phyloP scores from a whole-genome alignment of 2,329 filamentous ascomycete species.

The Penicillium sp. region DNA sequence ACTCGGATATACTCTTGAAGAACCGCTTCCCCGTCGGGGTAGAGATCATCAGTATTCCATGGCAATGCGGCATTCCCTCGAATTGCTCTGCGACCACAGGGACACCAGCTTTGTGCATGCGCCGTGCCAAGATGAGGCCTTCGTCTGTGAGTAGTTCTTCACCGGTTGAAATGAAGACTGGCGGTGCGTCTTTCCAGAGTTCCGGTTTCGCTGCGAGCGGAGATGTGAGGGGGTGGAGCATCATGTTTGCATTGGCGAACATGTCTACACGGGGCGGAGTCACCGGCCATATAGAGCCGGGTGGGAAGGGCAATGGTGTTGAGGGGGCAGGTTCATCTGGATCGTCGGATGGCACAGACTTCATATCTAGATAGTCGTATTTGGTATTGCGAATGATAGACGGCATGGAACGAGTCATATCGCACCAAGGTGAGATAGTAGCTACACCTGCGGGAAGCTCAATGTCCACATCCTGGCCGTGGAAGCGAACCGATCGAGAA shows the following conservation, averaged over 20 bases:
- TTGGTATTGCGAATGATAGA: slow-evolving; percentile 45
- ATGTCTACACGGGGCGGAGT: slow-evolving; percentile 52
- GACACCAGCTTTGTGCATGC: slow-evolving; percentile 46
- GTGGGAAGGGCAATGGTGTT: slow-evolving; percentile 36
- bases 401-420: slow-evolving; percentile 51
- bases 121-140: slow-evolving; percentile 47
- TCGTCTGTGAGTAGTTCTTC: slow-evolving; percentile 53
- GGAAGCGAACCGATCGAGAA: slow-evolving; percentile 46
- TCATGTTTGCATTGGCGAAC: slow-evolving; percentile 47
- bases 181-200: slow-evolving; percentile 50
- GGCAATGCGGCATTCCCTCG: slow-evolving; percentile 56
- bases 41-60: slow-evolving; percentile 63
- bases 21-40: slow-evolving; percentile 58
- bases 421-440: slow-evolving; percentile 51
- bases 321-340: slow-evolving; percentile 26
- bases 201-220: slow-evolving; percentile 44
- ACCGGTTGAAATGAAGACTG: slow-evolving; percentile 49
- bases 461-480: slow-evolving; percentile 48
- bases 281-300: slow-evolving; percentile 49
- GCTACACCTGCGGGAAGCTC: slow-evolving; percentile 51
- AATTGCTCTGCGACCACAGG: slow-evolving; percentile 49
- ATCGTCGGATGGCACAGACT: slow-evolving; percentile 31
- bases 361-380: slow-evolving; percentile 49
- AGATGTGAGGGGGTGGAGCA: slow-evolving; percentile 50
- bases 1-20: slow-evolving; percentile 62